A percentile compares a stretch with the other conserved stretches of the same genome.
Conservation (phyloP, 108 stramenopile species). For the Seminavis robusta region DNA sequence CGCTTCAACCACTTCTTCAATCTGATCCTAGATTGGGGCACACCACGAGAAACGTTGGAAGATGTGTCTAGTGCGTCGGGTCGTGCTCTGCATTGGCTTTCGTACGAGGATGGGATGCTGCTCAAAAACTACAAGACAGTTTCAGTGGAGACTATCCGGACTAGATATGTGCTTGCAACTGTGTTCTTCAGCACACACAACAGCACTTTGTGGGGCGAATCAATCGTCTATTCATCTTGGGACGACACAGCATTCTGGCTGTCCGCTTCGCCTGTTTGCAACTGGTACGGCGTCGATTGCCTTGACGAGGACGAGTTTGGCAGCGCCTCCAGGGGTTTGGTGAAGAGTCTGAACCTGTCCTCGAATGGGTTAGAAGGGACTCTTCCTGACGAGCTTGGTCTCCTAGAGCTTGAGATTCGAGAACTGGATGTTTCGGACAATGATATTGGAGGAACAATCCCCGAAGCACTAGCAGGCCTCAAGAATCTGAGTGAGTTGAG, state of each 20-base stretch:
- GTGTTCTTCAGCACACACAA: conserved; percentile 18
- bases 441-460: conserved; percentile 27
- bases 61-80: conserved; percentile 8
- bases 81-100: conserved; percentile 19
- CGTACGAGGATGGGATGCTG: not conserved
- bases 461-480: conserved; percentile 18
- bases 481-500: conserved; percentile 23
- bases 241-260: conserved; percentile 14
- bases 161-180: conserved; percentile 18
- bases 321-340: not conserved
- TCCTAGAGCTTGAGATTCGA: conserved; percentile 24
- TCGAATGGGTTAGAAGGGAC: conserved; percentile 15
- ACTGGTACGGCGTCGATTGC: conserved; percentile 38
- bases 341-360: conserved; percentile 17
- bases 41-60: conserved; percentile 5
- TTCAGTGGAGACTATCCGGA: conserved; percentile 5
- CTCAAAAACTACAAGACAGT: no score
- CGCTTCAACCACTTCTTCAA: conserved; percentile 3
- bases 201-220: not conserved
- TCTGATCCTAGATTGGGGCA: conserved; percentile 15
- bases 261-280: conserved; percentile 21
- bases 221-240: conserved; percentile 16
- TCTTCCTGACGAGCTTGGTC: conserved; percentile 20
- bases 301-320: conserved; percentile 8
- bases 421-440: conserved; percentile 34